Percentiles rank a stretch among this genome's conserved stretches.
phyloP scores from a whole-genome alignment of 2,329 filamentous ascomycete species.

The Escovopsis sp. region DNA sequence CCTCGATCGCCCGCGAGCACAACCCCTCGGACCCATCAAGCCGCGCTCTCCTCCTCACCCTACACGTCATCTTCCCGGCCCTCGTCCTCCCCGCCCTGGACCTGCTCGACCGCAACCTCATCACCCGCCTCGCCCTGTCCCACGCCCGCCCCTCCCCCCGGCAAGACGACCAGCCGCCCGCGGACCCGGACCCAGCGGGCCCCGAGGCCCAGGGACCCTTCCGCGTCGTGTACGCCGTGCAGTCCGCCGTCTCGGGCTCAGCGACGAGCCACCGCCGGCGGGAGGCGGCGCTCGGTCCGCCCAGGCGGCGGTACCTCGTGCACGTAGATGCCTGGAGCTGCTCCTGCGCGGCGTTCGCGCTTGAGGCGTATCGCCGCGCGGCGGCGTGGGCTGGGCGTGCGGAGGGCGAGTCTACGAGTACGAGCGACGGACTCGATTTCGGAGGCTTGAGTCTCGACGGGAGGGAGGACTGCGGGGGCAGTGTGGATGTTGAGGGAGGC shows the following conservation, averaged over 20 bases:
- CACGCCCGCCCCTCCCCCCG: not conserved
- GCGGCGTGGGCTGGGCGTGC: not conserved
- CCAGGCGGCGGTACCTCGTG: constrained; percentile 46
- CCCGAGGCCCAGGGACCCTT: not conserved
- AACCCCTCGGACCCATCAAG: constrained; percentile 8
- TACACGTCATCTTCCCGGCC: constrained; percentile 74
- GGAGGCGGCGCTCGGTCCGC: constrained; percentile 6
- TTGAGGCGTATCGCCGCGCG: constrained; percentile 46
- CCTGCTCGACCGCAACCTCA: constrained; percentile 63
- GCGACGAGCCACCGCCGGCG: constrained; percentile 10
- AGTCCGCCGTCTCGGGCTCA: constrained; percentile 33
- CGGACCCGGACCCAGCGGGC: too few species aligned
- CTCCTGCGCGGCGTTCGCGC: constrained; percentile 71
- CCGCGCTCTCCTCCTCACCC: constrained; percentile 51
- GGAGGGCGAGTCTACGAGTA: not conserved
- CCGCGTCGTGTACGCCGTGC: constrained; percentile 46
- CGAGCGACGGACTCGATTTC: constrained; percentile 17
- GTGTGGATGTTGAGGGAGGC: constrained; percentile 31
- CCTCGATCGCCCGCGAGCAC: constrained; percentile 17
- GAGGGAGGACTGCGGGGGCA: too few species aligned
- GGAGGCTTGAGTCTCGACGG: constrained; percentile 33
- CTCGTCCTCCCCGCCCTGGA: constrained; percentile 75
- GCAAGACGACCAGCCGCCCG: not conserved
- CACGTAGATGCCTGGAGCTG: constrained; percentile 71
- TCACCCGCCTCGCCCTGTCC: constrained; percentile 35